These are phyloP conservation scores for Boletus eberwhitei DNA, from an alignment of 768 basidiomycete genomes.

Conservation along the genomic window DNA sequence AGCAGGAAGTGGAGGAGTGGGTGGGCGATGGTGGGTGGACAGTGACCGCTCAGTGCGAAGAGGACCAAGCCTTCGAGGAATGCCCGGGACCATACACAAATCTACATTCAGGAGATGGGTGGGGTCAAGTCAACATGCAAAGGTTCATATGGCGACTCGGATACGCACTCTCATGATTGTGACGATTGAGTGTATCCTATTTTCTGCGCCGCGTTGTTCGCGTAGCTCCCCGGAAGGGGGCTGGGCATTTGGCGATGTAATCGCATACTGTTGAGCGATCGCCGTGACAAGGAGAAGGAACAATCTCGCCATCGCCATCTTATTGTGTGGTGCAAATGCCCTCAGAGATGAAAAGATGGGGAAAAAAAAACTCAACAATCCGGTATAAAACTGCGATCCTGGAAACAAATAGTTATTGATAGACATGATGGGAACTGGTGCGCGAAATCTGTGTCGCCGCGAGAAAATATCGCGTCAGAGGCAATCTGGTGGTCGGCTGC, in stretches of 20 bases:
- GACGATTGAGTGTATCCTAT: not conserved
- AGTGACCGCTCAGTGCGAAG: not conserved
- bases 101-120: not conserved
- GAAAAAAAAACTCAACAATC: not conserved
- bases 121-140: not conserved
- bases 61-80: conserved; percentile 8
- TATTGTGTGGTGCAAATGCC: not conserved
- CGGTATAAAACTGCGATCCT: not conserved
- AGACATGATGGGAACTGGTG: not conserved
- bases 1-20: not conserved
- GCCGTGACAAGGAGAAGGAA: not conserved
- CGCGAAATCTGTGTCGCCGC: not conserved
- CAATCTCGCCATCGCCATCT: conserved; percentile 1
- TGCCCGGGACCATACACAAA: not conserved
- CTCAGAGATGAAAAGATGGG: not conserved
- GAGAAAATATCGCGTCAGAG: not conserved
- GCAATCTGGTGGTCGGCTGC: too few species aligned
- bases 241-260: conserved; percentile 14
- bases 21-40: not conserved
- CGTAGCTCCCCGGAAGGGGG: conserved; percentile 11
- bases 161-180: not conserved
- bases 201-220: conserved; percentile 7
- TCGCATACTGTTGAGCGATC: not conserved
- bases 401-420: too few species aligned
- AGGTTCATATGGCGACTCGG: too few species aligned